Evolutionary conservation across 805 yeast species (phyloP).

Genomic region (Brettanomyces anomalus): DNA sequence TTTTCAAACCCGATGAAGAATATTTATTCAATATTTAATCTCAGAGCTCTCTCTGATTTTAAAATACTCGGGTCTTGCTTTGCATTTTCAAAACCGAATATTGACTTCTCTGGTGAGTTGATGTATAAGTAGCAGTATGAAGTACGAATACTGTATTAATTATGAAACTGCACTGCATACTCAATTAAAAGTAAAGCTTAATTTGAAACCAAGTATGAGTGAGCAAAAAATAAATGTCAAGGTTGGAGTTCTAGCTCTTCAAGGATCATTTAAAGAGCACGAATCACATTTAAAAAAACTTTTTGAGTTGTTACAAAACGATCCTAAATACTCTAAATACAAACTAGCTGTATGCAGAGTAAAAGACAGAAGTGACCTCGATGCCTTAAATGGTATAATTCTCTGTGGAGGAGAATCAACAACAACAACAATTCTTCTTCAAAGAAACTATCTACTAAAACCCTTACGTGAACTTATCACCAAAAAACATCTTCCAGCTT

Average conservation of each 20-base stretch:
- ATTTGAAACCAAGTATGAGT: neutral
- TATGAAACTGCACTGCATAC: no score
- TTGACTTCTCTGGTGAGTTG: no score
- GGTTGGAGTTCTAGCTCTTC: conserved; percentile 69
- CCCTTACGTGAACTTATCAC: conserved; percentile 46
- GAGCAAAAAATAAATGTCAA: conserved; percentile 7
- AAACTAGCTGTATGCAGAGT: conserved; percentile 37
- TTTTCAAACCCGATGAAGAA: no score
- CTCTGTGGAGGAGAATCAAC: conserved; percentile 69
- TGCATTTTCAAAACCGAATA: no score
- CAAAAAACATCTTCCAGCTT: conserved; percentile 41
- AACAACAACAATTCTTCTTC: conserved; percentile 61
- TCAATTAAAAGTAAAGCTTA: no score
- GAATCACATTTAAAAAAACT: conserved; percentile 37
- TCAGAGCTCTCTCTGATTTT: no score
- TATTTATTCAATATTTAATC: no score
- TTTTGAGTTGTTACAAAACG: conserved; percentile 19
- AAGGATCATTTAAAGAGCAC: conserved; percentile 75
- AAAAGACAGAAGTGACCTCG: conserved; percentile 41
- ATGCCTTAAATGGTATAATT: conserved; percentile 46
- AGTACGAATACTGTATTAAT: no score
- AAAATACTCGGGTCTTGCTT: no score
- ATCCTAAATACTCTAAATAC: conserved; percentile 20
- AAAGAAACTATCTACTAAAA: conserved; percentile 47
- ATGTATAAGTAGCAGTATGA: no score